Evolutionary conservation across 495 filamentous ascomycete species (phyloP).

Genomic region (Trichoderma gamsii): DNA sequence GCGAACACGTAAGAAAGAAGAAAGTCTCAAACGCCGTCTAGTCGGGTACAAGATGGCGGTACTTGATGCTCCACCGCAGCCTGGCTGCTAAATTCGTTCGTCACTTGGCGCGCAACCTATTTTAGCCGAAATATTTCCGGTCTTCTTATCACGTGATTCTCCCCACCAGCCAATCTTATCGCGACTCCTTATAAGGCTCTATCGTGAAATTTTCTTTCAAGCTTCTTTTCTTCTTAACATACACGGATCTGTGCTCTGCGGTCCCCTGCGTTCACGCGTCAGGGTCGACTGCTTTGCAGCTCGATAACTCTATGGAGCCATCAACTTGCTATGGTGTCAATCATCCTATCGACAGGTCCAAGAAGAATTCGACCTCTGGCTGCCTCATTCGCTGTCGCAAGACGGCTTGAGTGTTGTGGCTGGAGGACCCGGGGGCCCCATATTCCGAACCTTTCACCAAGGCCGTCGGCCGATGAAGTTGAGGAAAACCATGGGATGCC

Average conservation of each 20-base stretch:
- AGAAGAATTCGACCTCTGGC: conserved; percentile 59
- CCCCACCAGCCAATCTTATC: conserved; percentile 1
- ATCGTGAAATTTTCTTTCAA: conserved; percentile 15
- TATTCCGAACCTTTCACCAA: conserved; percentile 82
- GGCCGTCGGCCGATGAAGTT: conserved; percentile 77
- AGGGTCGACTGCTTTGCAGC: conserved; percentile 76
- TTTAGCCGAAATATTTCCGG: background rate
- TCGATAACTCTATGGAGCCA: conserved; percentile 82
- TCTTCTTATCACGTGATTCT: background rate
- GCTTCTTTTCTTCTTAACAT: conserved; percentile 34
- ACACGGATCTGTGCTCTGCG: conserved; percentile 77
- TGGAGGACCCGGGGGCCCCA: conserved; percentile 52
- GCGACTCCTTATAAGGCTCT: background rate
- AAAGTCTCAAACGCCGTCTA: background rate
- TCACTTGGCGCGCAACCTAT: background rate
- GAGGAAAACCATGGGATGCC: conserved; percentile 78
- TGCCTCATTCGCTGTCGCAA: conserved; percentile 57
- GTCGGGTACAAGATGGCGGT: background rate
- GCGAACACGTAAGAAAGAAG: background rate
- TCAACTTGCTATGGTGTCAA: conserved; percentile 62
- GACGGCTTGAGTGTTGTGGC: conserved; percentile 32
- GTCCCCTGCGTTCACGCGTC: conserved; percentile 56
- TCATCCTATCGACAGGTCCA: conserved; percentile 88
- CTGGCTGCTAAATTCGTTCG: background rate
- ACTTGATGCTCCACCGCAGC: background rate